These are phyloP conservation scores for Pyrus bretschneideri DNA, from an alignment of 306 rosid genomes.

Conservation along the genomic window DNA sequence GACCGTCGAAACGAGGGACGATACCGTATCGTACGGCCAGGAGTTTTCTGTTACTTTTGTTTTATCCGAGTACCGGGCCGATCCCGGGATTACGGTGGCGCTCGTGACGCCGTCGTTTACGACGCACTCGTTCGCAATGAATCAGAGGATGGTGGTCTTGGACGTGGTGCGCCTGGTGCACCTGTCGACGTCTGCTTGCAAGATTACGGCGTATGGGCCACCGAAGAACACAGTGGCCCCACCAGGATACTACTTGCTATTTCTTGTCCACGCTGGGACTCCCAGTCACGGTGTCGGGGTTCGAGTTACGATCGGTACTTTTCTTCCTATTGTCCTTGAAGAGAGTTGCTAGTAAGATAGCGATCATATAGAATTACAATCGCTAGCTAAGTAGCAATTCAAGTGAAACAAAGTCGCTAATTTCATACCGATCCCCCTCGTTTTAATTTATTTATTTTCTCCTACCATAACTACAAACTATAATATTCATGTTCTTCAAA, in stretches of 20 bases:
- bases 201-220: constrained; percentile 45
- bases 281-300: constrained; percentile 63
- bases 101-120: constrained; percentile 59
- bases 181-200: constrained; percentile 22
- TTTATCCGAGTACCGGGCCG: neutral
- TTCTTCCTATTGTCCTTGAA: too few species aligned
- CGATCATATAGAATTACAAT: too few species aligned
- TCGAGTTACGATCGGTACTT: too few species aligned
- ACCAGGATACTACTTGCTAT: constrained; percentile 64
- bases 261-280: constrained; percentile 52
- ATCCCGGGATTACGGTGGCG: constrained; percentile 12
- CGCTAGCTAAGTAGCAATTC: too few species aligned
- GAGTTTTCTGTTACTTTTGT: constrained; percentile 36
- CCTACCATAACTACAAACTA: too few species aligned
- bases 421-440: too few species aligned
- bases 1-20: constrained; percentile 20
- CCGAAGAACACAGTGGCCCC: constrained; percentile 44
- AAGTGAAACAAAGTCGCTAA: too few species aligned
- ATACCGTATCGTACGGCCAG: constrained; percentile 28
- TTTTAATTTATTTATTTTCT: too few species aligned
- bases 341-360: too few species aligned
- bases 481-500: too few species aligned
- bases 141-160: constrained; percentile 68
- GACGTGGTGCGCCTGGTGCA: constrained; percentile 8
- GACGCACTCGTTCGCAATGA: constrained; percentile 62